A percentile compares a stretch with the other conserved stretches of the same genome.
Evolutionary conservation across 768 basidiomycete species (phyloP).

Genomic region (Hericium rajendrae): DNA sequence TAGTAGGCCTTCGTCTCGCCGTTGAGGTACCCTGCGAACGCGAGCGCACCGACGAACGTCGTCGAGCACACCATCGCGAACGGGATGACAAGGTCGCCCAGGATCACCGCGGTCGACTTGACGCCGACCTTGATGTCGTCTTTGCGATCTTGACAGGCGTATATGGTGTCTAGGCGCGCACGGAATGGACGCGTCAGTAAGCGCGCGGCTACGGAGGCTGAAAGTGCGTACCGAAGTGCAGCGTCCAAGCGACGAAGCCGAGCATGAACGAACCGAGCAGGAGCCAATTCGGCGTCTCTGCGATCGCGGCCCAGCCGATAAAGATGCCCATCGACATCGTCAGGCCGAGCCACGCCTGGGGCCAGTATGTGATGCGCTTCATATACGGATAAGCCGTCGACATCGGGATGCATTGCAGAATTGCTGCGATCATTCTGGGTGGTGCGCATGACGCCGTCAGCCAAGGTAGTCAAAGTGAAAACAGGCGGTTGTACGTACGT

Average conservation of each 20-base stretch:
- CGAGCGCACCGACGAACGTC: slow-evolving; percentile 41
- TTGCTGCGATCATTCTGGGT: background rate
- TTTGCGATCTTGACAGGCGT: slow-evolving; percentile 69
- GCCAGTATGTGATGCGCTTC: slow-evolving; percentile 4
- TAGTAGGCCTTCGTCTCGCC: slow-evolving; percentile 40
- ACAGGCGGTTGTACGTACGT: background rate
- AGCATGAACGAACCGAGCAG: background rate
- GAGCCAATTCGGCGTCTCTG: background rate
- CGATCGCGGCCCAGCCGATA: background rate
- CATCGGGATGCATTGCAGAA: background rate
- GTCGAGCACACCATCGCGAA: slow-evolving; percentile 44
- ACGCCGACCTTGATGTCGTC: slow-evolving; percentile 70
- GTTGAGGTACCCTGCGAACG: slow-evolving; percentile 43
- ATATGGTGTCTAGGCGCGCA: slow-evolving; percentile 45
- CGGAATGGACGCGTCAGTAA: too few species aligned
- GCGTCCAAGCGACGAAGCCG: background rate
- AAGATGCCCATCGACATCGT: background rate
- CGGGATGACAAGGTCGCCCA: slow-evolving; percentile 48
- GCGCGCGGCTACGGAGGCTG: too few species aligned
- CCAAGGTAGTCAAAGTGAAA: background rate
- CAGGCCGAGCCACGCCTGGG: slow-evolving; percentile 1
- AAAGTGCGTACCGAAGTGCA: background rate
- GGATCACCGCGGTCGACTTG: slow-evolving; percentile 67
- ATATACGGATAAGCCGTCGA: background rate
- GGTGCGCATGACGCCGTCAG: background rate